Evolutionary conservation across 176 grass and related monocot genomes (phyloP), one percentile per base, ranked within the genome.

Genomic region (Thalia dealbata): DNA sequence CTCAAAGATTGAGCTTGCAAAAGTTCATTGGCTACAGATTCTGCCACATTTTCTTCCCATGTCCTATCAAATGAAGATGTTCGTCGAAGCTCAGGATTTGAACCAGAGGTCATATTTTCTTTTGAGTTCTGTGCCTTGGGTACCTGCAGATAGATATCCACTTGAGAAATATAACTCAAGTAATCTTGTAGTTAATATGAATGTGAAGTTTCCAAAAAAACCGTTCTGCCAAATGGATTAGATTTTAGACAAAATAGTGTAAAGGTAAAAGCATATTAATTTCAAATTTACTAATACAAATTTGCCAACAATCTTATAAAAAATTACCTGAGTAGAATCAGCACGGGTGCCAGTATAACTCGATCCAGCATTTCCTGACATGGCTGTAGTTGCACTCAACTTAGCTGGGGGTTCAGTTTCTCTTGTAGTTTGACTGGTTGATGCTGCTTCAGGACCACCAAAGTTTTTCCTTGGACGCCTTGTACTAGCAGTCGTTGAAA

Each of bases 91-190:
- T 99, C 95, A 28, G 86, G 85, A 76, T 88, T 82, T 16, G 95
- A 99, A 74, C 90, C 90, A 10, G 85, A 99, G n/a, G 93, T 85
- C 81, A 93, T 92, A 86, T 99, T 99, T 76, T 90, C 87, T 78
- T 99, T 99, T 71, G 92, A 80, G 59, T 83, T 91, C 73, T 99
- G 95, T 78, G 91, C 86, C 76, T 99, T 99, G 1, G 95, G 88
- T 70, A 88, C 81, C 95, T 99, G 84, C 55, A 80, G 74, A 24
- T n/a, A 79, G 67, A 81, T 58, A 28, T 79, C 64, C 60, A 41
- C 30, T 79, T 69, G 32, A 75, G 32, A 21, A 61, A 62, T 61
- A 61, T 28, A 30, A 32, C 14, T 50, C 0, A 38, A 38, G 10
- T 7, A 14, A n/a, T 52, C 18, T 67, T 27, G 22, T 27, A 28